A percentile compares a stretch with the other conserved stretches of the same genome.
Conservation (phyloP, 768 basidiomycete genomes). For the Amanita fuliginea region DNA sequence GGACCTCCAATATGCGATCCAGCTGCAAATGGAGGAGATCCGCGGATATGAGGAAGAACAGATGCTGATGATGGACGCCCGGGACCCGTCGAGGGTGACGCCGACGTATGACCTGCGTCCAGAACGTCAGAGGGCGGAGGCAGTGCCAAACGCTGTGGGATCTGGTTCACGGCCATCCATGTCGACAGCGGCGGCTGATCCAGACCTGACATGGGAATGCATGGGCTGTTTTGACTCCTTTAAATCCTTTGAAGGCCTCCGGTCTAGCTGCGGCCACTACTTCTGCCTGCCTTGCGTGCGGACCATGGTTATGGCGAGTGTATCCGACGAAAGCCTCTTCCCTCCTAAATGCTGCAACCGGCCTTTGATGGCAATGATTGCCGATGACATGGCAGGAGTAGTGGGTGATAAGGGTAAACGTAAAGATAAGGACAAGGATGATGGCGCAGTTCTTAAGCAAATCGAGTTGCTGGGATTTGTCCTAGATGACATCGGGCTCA, state of each 20-base stretch:
- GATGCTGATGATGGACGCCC: not conserved
- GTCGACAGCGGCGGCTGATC: not conserved
- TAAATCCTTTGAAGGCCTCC: conserved; percentile 14
- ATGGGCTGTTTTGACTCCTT: conserved; percentile 29
- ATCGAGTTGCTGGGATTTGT: not conserved
- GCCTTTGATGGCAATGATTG: not conserved
- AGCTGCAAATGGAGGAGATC: conserved; percentile 2
- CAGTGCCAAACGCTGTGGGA: not conserved
- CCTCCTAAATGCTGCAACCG: conserved; percentile 38
- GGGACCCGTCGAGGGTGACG: not conserved
- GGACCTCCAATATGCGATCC: conserved; percentile 2
- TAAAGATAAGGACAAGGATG: no score
- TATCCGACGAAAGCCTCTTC: conserved; percentile 38
- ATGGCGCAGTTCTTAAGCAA: not conserved
- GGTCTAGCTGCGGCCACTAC: conserved; percentile 31
- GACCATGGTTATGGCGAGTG: conserved; percentile 28
- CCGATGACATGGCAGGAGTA: not conserved
- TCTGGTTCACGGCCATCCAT: not conserved
- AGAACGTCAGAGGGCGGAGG: not conserved
- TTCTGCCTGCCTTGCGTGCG: conserved; percentile 35
- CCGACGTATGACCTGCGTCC: not conserved
- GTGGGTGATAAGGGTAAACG: no score
- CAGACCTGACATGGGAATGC: conserved; percentile 19
- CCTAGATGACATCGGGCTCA: not conserved
- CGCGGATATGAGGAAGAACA: not conserved